A percentile compares a stretch with the other conserved stretches of the same genome.
Conservation (phyloP, 1,284 basidiomycete species). For the Laetiporus sulphureus region DNA sequence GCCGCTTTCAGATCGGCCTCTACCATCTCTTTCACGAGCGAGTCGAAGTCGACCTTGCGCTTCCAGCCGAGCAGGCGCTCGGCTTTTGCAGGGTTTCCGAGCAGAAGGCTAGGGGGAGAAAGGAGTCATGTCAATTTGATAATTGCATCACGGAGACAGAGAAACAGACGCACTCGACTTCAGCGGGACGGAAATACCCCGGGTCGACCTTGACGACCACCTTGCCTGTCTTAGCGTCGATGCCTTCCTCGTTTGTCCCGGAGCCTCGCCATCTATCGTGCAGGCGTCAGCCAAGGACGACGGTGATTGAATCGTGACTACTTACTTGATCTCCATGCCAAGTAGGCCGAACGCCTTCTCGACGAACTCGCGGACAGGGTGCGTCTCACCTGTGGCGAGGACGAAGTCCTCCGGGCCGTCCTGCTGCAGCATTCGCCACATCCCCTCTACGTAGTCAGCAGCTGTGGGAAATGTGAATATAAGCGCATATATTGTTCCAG, state of each 20-base stretch:
- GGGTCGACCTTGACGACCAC: constrained; percentile 77
- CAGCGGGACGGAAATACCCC: constrained; percentile 82
- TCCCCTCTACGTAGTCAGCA: constrained; percentile 86
- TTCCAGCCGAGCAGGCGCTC: constrained; percentile 83
- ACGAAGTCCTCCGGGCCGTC: constrained; percentile 78
- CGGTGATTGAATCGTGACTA: background rate
- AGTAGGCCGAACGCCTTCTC: constrained; percentile 75
- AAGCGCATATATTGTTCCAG: background rate
- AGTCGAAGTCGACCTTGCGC: constrained; percentile 72
- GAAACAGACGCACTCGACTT: constrained; percentile 73
- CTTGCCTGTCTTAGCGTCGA: constrained; percentile 58
- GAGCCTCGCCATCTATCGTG: constrained; percentile 62
- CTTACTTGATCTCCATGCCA: constrained; percentile 56
- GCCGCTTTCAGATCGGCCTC: constrained; percentile 67
- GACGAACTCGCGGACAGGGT: constrained; percentile 85
- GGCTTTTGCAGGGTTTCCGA: constrained; percentile 81
- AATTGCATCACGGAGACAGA: constrained; percentile 2
- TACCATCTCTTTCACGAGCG: constrained; percentile 87
- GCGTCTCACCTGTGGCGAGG: constrained; percentile 88
- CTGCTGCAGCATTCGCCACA: constrained; percentile 94
- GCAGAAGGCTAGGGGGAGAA: constrained; percentile 51
- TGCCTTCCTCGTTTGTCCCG: constrained; percentile 71
- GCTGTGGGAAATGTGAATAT: constrained; percentile 35
- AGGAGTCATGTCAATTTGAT: constrained; percentile 2
- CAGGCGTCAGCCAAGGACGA: constrained; percentile 1